These are phyloP conservation scores for Blastobotrys indianensis DNA, from an alignment of 1,139 yeast species.

Conservation along the genomic window DNA sequence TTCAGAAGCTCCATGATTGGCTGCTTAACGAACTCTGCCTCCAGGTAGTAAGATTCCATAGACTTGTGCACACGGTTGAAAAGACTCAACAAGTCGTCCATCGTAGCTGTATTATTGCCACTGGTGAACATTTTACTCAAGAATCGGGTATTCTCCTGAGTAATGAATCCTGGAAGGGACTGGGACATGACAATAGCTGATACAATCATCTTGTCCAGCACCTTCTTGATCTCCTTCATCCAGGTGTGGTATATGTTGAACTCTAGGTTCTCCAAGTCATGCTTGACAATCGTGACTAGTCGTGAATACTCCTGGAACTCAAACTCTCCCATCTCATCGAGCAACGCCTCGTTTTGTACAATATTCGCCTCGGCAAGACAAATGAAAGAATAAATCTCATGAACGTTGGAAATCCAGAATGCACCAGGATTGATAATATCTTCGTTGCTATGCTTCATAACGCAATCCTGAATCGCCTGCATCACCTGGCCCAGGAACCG, in stretches of 20 bases:
- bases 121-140: conserved; percentile 77
- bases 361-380: conserved; percentile 90
- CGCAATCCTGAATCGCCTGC: conserved; percentile 69
- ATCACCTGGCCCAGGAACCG: conserved; percentile 85
- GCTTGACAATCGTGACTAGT: conserved; percentile 85
- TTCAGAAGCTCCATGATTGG: conserved; percentile 79
- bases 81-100: conserved; percentile 91
- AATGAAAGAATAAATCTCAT: conserved; percentile 90
- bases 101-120: conserved; percentile 61
- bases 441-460: conserved; percentile 54
- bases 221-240: conserved; percentile 94
- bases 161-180: conserved; percentile 92
- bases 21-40: conserved; percentile 75
- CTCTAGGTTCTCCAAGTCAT: conserved; percentile 88
- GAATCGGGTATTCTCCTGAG: conserved; percentile 81
- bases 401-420: conserved; percentile 96
- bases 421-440: conserved; percentile 91
- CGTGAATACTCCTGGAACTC: conserved; percentile 89
- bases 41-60: conserved; percentile 86
- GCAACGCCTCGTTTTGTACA: conserved; percentile 70
- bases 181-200: conserved; percentile 93
- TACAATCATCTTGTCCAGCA: conserved; percentile 83
- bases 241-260: conserved; percentile 94
- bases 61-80: conserved; percentile 92
- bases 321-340: conserved; percentile 80